phyloP scores from a whole-genome alignment of 495 filamentous ascomycete species.

The Cercophora newfieldiana region DNA sequence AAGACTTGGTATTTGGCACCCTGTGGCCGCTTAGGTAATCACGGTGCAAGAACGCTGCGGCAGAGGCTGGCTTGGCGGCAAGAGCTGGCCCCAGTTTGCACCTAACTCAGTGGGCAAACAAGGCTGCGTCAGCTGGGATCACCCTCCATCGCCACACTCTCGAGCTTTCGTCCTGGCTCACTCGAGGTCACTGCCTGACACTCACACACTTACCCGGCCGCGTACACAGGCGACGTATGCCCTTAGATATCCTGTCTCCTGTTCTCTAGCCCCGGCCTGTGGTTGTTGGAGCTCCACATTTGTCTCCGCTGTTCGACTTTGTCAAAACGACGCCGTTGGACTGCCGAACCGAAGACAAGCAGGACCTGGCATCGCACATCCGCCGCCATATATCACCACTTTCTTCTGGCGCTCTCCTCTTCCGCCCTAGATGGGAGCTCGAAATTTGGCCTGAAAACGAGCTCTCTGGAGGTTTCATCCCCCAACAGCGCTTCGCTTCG shows the following conservation, averaged over 20 bases:
- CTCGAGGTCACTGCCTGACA: not conserved
- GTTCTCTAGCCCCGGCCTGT: not conserved
- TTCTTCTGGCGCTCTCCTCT: no score
- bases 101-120: slow-evolving; percentile 7
- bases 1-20: no score
- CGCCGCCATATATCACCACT: not conserved
- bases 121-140: slow-evolving; percentile 21
- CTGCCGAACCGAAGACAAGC: not conserved
- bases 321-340: not conserved
- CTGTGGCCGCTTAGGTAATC: not conserved
- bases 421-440: no score
- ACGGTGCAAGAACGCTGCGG: no score
- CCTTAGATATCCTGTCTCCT: not conserved
- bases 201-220: not conserved
- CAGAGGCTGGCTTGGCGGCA: no score
- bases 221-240: not conserved
- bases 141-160: not conserved
- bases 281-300: not conserved
- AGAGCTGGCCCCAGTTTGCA: not conserved
- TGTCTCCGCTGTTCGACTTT: not conserved
- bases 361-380: not conserved
- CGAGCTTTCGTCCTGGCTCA: not conserved
- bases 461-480: not conserved
- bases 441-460: no score
- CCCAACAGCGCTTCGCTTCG: not conserved